A percentile compares a stretch with the other conserved stretches of the same genome.
These are phyloP conservation scores for Stellera chamaejasme DNA, from an alignment of 345 rosid genomes.

Conservation along the genomic window DNA sequence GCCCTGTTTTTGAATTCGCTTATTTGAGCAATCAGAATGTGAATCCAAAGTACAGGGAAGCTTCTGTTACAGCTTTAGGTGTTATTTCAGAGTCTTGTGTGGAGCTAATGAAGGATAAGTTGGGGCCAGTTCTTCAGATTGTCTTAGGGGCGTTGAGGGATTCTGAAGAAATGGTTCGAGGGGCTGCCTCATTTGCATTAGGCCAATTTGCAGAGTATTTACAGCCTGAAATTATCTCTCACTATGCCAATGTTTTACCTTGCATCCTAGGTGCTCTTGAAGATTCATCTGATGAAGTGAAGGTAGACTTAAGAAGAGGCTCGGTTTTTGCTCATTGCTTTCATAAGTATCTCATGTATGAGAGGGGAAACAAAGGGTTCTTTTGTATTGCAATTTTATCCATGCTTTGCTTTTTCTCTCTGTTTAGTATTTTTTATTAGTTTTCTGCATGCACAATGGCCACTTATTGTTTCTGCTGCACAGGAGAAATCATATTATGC, in stretches of 20 bases:
- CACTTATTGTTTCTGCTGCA: constrained; percentile 9
- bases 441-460: constrained; percentile 1
- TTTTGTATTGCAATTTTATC: too few species aligned
- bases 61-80: constrained; percentile 90
- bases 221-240: constrained; percentile 91
- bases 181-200: constrained; percentile 96
- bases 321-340: neutral
- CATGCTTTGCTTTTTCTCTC: neutral
- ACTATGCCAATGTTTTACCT: constrained; percentile 81
- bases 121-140: constrained; percentile 77
- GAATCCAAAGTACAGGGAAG: constrained; percentile 85
- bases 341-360: too few species aligned
- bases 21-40: constrained; percentile 62
- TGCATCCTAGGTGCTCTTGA: constrained; percentile 89
- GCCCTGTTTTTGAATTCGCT: constrained; percentile 77
- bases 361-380: too few species aligned
- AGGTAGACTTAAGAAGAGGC: constrained; percentile 38
- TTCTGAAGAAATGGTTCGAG: constrained; percentile 94
- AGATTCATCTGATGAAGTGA: constrained; percentile 92
- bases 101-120: constrained; percentile 72
- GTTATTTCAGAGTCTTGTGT: constrained; percentile 93
- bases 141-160: constrained; percentile 83
- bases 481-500: constrained; percentile 99
- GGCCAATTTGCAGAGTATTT: constrained; percentile 98
- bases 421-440: constrained; percentile 2